Evolutionary conservation across 306 rosid species (phyloP).

Genomic region (Alnus rubra): DNA sequence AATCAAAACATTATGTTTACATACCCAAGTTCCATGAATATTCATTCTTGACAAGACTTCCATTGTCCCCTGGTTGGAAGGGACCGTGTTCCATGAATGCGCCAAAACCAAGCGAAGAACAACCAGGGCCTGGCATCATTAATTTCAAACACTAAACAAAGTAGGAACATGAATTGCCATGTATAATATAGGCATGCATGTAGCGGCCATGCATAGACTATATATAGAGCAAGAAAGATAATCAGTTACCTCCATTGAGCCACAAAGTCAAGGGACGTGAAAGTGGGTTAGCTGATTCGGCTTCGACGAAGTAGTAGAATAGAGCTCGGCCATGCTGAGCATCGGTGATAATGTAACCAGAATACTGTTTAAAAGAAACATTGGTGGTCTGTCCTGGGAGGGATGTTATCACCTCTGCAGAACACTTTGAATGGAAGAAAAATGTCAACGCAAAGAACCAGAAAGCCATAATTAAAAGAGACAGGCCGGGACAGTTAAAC

Average conservation of each 20-base stretch:
- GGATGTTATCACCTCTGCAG: background rate
- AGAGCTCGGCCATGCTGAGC: slow-evolving; percentile 11
- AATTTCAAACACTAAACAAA: background rate
- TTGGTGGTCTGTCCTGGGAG: background rate
- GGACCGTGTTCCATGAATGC: slow-evolving; percentile 1
- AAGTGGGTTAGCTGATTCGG: slow-evolving; percentile 3
- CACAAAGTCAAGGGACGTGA: background rate
- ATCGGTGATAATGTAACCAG: slow-evolving; percentile 1
- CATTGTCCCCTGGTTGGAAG: background rate
- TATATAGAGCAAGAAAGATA: background rate
- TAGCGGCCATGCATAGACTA: too few species aligned
- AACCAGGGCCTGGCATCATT: background rate
- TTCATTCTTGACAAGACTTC: background rate
- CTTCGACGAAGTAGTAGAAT: slow-evolving; percentile 4
- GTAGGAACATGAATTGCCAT: background rate
- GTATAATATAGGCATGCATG: background rate
- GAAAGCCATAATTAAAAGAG: background rate
- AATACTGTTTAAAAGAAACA: slow-evolving; percentile 1
- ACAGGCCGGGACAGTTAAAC: background rate
- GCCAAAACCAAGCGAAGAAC: background rate
- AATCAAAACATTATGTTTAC: background rate
- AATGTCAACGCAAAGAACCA: background rate
- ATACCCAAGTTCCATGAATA: slow-evolving; percentile 1
- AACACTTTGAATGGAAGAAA: background rate
- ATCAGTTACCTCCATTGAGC: slow-evolving; percentile 7